Percentiles rank a stretch among this genome's conserved stretches.
These are phyloP conservation scores for Histomonas meleagridis DNA, from an alignment of 208 protist species.

Conservation along the genomic window DNA sequence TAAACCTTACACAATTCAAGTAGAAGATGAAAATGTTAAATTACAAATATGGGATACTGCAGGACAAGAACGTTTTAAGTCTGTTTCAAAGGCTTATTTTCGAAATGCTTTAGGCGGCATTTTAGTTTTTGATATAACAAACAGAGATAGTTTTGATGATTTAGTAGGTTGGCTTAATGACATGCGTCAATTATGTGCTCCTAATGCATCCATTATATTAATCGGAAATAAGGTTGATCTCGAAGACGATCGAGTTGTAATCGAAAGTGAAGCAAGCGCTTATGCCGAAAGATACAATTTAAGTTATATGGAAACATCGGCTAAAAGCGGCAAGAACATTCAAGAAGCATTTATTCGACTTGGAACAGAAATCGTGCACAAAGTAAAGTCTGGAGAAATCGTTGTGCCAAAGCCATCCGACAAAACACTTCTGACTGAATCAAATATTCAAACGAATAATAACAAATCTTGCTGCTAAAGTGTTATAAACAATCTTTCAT, in stretches of 20 bases:
- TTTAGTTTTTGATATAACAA: slow-evolving; percentile 22
- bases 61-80: slow-evolving; percentile 72
- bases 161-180: slow-evolving; percentile 10
- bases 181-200: neutral
- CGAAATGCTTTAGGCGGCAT: slow-evolving; percentile 83
- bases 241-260: neutral
- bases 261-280: neutral
- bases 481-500: too few relatives aligned
- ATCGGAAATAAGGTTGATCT: slow-evolving; percentile 3
- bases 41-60: slow-evolving; percentile 80
- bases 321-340: neutral
- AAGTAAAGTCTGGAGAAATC: neutral
- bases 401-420: neutral
- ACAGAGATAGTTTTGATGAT: neutral
- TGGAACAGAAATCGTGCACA: neutral
- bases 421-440: too few relatives aligned
- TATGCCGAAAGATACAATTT: neutral
- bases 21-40: slow-evolving; percentile 76
- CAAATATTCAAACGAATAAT: neutral
- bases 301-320: neutral
- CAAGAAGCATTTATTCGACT: neutral
- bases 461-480: neutral
- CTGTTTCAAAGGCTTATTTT: slow-evolving; percentile 76
- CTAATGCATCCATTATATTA: neutral
- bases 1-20: slow-evolving; percentile 83